Evolutionary conservation across 257 asterid genomes (phyloP).

Genomic region (Solanum rostratum): DNA sequence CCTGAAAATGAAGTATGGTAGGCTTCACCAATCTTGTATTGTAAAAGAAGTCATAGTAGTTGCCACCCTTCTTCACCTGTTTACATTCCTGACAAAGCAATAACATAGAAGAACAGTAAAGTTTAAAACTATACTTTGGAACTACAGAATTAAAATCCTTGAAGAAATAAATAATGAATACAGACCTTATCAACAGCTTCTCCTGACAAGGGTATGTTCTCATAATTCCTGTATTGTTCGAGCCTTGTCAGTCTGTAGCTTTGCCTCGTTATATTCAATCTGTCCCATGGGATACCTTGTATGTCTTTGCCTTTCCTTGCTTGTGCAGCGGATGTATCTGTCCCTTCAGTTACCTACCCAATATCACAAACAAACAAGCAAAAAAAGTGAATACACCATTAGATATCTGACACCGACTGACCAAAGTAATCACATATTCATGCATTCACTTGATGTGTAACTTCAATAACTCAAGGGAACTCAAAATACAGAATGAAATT

Average conservation of each 20-base stretch:
- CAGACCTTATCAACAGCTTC: constrained; percentile 50
- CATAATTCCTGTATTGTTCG: constrained; percentile 58
- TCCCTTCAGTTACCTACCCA: constrained; percentile 46
- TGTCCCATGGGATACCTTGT: constrained; percentile 80
- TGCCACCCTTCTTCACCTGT: constrained; percentile 34
- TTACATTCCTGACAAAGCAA: constrained; percentile 26
- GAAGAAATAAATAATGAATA: neutral
- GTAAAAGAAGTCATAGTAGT: constrained; percentile 52
- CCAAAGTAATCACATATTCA: neutral
- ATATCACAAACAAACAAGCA: neutral
- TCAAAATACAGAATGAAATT: neutral
- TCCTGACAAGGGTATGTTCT: constrained; percentile 48
- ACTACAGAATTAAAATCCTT: neutral
- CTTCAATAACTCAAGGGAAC: neutral
- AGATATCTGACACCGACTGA: neutral
- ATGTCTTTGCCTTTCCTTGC: constrained; percentile 76
- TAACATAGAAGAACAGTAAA: neutral
- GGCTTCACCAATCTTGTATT: constrained; percentile 79
- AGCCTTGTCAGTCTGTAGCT: constrained; percentile 59
- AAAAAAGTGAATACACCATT: neutral
- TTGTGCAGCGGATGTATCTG: constrained; percentile 71
- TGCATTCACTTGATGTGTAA: neutral
- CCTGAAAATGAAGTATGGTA: constrained; percentile 80
- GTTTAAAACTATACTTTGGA: neutral
- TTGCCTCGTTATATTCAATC: constrained; percentile 46